Base-by-base conservation (phyloP, 192 early-diverging fungal genomes). In the Podila minutissima region DNA sequence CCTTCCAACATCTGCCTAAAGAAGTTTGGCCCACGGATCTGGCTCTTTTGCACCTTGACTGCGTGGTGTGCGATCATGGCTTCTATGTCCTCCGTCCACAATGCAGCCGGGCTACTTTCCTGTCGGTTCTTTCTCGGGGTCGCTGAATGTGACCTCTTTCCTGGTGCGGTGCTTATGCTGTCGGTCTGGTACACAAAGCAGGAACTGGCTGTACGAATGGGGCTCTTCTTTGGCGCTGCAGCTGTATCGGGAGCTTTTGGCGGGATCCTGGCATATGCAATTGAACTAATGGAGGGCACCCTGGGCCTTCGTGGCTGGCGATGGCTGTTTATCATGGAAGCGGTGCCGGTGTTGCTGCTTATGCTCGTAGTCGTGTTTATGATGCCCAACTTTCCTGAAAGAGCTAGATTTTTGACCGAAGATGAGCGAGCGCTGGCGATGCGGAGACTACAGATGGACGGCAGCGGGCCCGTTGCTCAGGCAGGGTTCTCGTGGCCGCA, bases 221-320 rank as follows among this genome's bases (percentile, higher is more conserved):
- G 83, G 12, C 26, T 86, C 11, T 90, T 88, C 59, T 92, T 86
- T 48, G 51, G 75, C 20, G 82, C 76, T 13, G 73, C 87, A 7
- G 84, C 84, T 1, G 65, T 91, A 19, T 86, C 89, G 17, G 86
- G 86, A 28, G 85, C 86, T 10, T 88, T 92, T 66, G 90, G 89
- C 28, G 92, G 90, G 29, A 75, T 93, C 15, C 58, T 92, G 61
- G 88, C 89, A 24, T 91, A 88, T 82, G 87, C 78, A 35, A 89
- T 92, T 55, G 55, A 79, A 29, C 69, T 82, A 59, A 86, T 93
- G 74, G 69, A 91, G 35, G 86, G 85, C n/a, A 63, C 63, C n/a
- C 64, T 59, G 13, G 86, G 85, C 2, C 62, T 90, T 12, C 49
- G 67, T 62, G 75, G 67, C 29, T 89, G 88, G 88, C 86, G 81